Conservation (phyloP, 257 asterid species). For the Nicotiana noctiflora region DNA sequence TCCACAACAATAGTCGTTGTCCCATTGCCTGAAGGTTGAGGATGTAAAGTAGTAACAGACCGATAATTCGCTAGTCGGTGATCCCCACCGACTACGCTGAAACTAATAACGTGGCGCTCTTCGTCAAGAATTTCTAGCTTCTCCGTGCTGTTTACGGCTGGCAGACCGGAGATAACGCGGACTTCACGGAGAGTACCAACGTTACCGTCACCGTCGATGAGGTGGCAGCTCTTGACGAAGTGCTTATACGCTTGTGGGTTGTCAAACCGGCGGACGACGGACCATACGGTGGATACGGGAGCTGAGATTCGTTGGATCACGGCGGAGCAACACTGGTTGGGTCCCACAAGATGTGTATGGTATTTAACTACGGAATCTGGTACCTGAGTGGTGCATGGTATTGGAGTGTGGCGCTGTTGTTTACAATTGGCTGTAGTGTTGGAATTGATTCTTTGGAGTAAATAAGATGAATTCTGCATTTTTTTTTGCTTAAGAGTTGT, state of each 20-base stretch:
- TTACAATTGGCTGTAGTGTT: neutral
- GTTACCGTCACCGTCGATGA: slow-evolving; percentile 10
- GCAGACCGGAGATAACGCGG: slow-evolving; percentile 13
- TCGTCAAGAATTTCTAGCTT: slow-evolving; percentile 10
- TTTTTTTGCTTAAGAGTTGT: neutral
- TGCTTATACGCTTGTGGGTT: slow-evolving; percentile 16
- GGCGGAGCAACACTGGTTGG: slow-evolving; percentile 14
- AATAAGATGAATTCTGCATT: slow-evolving; percentile 12
- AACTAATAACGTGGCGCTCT: slow-evolving; percentile 12
- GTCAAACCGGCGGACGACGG: slow-evolving; percentile 15
- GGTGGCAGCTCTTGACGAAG: slow-evolving; percentile 14
- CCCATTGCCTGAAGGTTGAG: neutral
- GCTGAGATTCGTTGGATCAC: slow-evolving; percentile 14
- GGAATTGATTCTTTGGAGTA: slow-evolving; percentile 16
- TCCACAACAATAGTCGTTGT: slow-evolving; percentile 5
- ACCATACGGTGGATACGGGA: slow-evolving; percentile 12
- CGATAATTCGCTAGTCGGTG: slow-evolving; percentile 11
- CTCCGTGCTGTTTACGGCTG: slow-evolving; percentile 16
- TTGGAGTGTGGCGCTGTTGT: slow-evolving; percentile 1
- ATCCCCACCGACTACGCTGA: slow-evolving; percentile 17
- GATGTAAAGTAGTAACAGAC: slow-evolving; percentile 6
- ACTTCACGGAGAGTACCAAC: slow-evolving; percentile 8
- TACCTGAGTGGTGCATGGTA: neutral
- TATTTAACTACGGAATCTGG: slow-evolving; percentile 12
- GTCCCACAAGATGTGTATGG: slow-evolving; percentile 9